Evolutionary conservation across 139 green algal species (phyloP).

Genomic region (Chlamydomonas sp.): DNA sequence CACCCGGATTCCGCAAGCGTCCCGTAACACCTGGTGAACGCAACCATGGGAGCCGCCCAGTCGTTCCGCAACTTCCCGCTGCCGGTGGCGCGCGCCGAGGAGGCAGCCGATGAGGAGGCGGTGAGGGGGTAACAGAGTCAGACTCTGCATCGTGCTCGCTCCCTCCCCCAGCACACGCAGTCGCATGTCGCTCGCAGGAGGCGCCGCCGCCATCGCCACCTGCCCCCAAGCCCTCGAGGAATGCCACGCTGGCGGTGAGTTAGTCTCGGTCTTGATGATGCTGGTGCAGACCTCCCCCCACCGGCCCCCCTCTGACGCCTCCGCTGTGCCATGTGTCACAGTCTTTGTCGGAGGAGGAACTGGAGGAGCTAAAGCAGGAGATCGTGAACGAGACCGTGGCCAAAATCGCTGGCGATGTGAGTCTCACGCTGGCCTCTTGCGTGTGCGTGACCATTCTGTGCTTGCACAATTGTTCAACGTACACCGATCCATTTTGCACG

Average conservation of each 20-base stretch:
- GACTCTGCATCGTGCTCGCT: too few species aligned
- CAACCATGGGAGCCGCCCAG: too few species aligned
- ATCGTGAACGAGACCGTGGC: slow-evolving; percentile 42
- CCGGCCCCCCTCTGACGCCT: neutral
- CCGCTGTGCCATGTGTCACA: neutral
- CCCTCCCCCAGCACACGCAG: neutral
- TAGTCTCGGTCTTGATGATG: neutral
- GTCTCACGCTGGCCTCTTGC: neutral
- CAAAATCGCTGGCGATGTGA: slow-evolving; percentile 42
- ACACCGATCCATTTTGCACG: neutral
- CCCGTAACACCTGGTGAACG: too few species aligned
- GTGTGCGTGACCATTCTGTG: neutral
- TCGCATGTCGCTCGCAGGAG: neutral
- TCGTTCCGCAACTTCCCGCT: too few species aligned
- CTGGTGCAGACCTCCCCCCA: neutral
- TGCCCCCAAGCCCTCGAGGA: neutral
- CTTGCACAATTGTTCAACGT: neutral
- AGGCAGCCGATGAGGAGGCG: neutral
- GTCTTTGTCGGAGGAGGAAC: slow-evolving; percentile 27
- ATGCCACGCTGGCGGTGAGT: neutral
- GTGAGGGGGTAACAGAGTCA: neutral
- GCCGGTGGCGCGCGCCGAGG: neutral
- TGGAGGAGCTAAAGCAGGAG: slow-evolving; percentile 49
- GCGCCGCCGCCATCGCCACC: neutral
- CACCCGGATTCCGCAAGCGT: too few species aligned